phyloP scores from a whole-genome alignment of 108 stramenopile genomes.

The Nitzschia palea region DNA sequence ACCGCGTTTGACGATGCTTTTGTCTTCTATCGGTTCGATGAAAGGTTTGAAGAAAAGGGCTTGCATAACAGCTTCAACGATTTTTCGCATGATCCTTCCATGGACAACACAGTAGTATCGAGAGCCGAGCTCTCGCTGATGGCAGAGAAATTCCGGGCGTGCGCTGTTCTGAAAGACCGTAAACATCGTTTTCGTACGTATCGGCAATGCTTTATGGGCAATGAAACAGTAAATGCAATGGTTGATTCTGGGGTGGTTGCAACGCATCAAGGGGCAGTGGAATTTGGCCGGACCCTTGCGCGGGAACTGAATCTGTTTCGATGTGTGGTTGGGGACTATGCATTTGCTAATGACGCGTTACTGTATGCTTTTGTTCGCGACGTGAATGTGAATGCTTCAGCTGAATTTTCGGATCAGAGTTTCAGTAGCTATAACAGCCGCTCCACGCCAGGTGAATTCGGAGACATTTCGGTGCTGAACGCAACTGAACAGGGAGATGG shows the following conservation, averaged over 20 bases:
- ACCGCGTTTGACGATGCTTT: slow-evolving; percentile 38
- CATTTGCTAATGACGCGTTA: slow-evolving; percentile 48
- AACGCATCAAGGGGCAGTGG: slow-evolving; percentile 52
- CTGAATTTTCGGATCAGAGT: neutral
- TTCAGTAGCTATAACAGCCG: neutral
- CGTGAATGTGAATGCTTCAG: neutral
- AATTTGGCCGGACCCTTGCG: slow-evolving; percentile 47
- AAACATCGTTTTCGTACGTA: slow-evolving; percentile 30
- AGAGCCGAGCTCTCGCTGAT: neutral
- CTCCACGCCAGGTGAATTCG: neutral
- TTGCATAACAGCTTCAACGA: neutral
- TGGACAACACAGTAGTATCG: neutral
- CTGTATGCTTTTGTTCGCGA: slow-evolving; percentile 48
- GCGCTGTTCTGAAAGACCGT: slow-evolving; percentile 10
- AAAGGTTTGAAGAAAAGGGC: too few species aligned
- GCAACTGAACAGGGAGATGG: neutral
- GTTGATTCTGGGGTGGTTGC: slow-evolving; percentile 40
- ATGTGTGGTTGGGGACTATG: slow-evolving; percentile 29
- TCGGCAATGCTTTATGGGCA: slow-evolving; percentile 45
- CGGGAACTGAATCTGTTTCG: slow-evolving; percentile 42
- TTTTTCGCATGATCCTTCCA: neutral
- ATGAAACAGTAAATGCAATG: slow-evolving; percentile 54
- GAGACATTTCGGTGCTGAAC: neutral
- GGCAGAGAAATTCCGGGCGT: neutral
- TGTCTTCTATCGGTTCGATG: slow-evolving; percentile 42